Evolutionary conservation across 208 protist species (phyloP).

Genomic region (Phytomonas sp.): DNA sequence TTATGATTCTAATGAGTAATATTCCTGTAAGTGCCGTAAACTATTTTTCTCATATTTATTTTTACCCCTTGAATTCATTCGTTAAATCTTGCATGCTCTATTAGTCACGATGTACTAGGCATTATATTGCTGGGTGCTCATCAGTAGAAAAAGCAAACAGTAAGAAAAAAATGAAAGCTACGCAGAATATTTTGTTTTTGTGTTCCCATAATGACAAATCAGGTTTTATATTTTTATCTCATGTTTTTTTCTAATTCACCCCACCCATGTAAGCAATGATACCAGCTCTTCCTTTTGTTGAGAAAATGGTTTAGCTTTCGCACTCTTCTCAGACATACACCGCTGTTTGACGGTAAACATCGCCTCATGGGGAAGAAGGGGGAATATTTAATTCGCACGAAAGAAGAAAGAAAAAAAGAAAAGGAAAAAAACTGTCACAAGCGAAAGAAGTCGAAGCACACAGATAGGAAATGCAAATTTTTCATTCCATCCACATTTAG

Average conservation of each 20-base stretch:
- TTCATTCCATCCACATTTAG: neutral
- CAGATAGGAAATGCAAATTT: conserved; percentile 11
- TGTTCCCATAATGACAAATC: conserved; percentile 2
- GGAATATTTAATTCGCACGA: conserved; percentile 14
- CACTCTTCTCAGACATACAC: neutral
- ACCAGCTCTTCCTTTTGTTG: neutral
- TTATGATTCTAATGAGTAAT: neutral
- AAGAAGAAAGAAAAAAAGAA: conserved; percentile 18
- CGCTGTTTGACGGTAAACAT: neutral
- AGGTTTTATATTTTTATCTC: neutral
- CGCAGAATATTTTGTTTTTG: neutral
- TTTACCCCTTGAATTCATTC: neutral
- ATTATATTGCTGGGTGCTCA: neutral
- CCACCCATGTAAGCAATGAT: neutral
- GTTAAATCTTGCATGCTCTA: neutral
- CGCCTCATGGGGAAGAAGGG: neutral
- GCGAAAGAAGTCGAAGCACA: conserved; percentile 16
- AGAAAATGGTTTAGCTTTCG: neutral
- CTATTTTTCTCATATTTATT: neutral
- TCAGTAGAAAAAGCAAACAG: conserved; percentile 4
- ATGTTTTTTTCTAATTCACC: neutral
- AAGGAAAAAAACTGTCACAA: conserved; percentile 15
- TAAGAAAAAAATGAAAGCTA: conserved; percentile 2
- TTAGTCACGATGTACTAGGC: neutral
- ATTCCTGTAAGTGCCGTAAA: neutral